A percentile compares a stretch with the other conserved stretches of the same genome.
These are phyloP conservation scores for Whalleya microplaca DNA, from an alignment of 2,329 filamentous ascomycete genomes.

Conservation along the genomic window DNA sequence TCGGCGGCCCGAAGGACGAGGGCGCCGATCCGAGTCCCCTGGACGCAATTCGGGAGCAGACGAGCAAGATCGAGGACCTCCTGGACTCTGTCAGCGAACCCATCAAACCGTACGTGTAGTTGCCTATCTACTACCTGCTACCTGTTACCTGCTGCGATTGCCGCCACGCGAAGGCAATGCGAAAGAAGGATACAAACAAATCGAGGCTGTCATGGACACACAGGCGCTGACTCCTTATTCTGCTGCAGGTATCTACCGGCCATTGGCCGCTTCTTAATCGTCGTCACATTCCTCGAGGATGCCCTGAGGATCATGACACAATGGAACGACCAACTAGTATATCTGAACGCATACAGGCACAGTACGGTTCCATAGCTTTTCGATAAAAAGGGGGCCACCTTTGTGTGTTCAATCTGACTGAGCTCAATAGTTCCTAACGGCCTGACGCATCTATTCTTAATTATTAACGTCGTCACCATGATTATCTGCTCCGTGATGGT, in stretches of 20 bases:
- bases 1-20: slow-evolving; percentile 64
- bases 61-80: slow-evolving; percentile 96
- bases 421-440: slow-evolving; percentile 74
- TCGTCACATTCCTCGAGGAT: slow-evolving; percentile 98
- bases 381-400: not conserved
- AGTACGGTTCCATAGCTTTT: slow-evolving; percentile 65
- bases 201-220: no score
- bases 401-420: slow-evolving; percentile 23
- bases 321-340: slow-evolving; percentile 93
- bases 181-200: no score
- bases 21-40: slow-evolving; percentile 75
- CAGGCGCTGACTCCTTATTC: slow-evolving; percentile 28
- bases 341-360: slow-evolving; percentile 88
- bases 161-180: not conserved
- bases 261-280: slow-evolving; percentile 95
- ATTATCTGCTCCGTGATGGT: slow-evolving; percentile 78
- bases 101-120: slow-evolving; percentile 93
- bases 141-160: no score
- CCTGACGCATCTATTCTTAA: slow-evolving; percentile 89
- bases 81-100: slow-evolving; percentile 87
- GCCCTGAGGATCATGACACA: slow-evolving; percentile 94
- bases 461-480: slow-evolving; percentile 91
- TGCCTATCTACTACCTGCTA: slow-evolving; percentile 36
- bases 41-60: slow-evolving; percentile 90
- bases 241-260: slow-evolving; percentile 80